These are phyloP conservation scores for Acanthamoeba healyi DNA, from an alignment of 208 protist genomes.

Conservation along the genomic window DNA sequence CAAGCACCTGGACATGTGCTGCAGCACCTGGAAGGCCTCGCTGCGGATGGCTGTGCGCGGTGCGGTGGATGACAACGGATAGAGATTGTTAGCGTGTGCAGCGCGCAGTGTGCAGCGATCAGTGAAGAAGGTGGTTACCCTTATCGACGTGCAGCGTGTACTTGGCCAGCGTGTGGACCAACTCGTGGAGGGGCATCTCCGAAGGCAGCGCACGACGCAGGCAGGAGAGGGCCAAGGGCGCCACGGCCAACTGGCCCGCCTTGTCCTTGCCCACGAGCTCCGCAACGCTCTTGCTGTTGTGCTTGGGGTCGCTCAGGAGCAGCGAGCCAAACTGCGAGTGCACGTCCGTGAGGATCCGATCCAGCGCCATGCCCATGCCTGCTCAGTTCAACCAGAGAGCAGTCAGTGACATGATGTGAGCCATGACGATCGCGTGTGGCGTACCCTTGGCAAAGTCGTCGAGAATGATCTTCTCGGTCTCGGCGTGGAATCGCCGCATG, in stretches of 20 bases:
- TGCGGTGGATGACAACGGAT: not conserved
- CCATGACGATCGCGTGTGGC: not conserved
- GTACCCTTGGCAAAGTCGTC: constrained; percentile 61
- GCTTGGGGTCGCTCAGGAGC: constrained; percentile 69
- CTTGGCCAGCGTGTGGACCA: constrained; percentile 64
- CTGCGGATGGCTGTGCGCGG: not conserved
- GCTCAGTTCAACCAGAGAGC: not conserved
- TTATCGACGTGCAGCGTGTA: constrained; percentile 69
- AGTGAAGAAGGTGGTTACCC: not conserved
- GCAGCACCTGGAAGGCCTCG: constrained; percentile 62
- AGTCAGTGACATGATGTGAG: not conserved
- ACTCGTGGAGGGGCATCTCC: constrained; percentile 55
- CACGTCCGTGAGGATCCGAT: constrained; percentile 52
- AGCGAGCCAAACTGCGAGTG: constrained; percentile 42
- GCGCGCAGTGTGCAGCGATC: not conserved
- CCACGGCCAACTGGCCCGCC: constrained; percentile 41
- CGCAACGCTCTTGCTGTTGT: constrained; percentile 47
- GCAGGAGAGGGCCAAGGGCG: constrained; percentile 37
- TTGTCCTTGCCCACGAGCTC: constrained; percentile 63
- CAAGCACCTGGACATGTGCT: constrained; percentile 61
- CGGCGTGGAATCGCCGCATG: constrained; percentile 23
- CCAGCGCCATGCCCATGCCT: constrained; percentile 70
- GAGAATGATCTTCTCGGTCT: constrained; percentile 69
- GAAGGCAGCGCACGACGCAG: constrained; percentile 39
- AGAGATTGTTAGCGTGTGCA: not conserved